Percentiles rank a stretch among this genome's conserved stretches.
Conservation (phyloP, 2,329 filamentous ascomycete genomes). For the Chaetothyriales sp. region DNA sequence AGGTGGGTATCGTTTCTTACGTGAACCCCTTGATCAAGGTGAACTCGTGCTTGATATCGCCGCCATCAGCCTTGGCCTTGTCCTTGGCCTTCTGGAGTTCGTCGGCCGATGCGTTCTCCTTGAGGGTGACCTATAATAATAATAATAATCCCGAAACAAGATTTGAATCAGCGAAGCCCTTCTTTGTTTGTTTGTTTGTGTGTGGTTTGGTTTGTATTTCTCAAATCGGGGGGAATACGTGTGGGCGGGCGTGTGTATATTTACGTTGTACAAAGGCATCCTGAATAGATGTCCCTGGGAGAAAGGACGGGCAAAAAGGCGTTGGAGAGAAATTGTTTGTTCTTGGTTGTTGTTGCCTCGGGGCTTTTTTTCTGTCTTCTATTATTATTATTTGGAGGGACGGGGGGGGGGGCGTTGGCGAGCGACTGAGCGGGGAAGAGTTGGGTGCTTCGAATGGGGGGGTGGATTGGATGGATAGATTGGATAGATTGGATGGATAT, state of each 20-base stretch:
- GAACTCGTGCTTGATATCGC: slow-evolving; percentile 72
- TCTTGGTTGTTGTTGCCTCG: neutral
- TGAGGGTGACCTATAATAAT: slow-evolving; percentile 59
- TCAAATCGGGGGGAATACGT: neutral
- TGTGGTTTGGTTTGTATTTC: too few species aligned
- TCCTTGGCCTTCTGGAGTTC: slow-evolving; percentile 64
- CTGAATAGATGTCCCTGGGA: slow-evolving; percentile 4
- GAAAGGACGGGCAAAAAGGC: neutral
- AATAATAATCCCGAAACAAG: neutral
- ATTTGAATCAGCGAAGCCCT: neutral
- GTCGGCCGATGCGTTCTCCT: slow-evolving; percentile 49
- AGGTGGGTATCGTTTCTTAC: too few species aligned
- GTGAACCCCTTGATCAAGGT: slow-evolving; percentile 81
- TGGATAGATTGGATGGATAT: too few species aligned
- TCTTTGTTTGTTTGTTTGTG: too few species aligned
- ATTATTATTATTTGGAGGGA: too few species aligned
- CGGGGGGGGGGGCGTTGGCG: too few species aligned
- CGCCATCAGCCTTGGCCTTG: slow-evolving; percentile 57
- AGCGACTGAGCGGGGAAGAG: too few species aligned
- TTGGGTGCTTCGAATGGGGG: too few species aligned
- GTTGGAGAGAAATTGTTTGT: neutral
- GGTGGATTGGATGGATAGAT: too few species aligned
- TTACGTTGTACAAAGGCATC: slow-evolving; percentile 29
- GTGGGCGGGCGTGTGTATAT: slow-evolving; percentile 5
- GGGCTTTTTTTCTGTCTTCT: neutral